Percentiles rank a stretch among this genome's conserved stretches.
These are phyloP conservation scores for Strigomonas culicis DNA, from an alignment of 208 protist genomes.

Conservation along the genomic window DNA sequence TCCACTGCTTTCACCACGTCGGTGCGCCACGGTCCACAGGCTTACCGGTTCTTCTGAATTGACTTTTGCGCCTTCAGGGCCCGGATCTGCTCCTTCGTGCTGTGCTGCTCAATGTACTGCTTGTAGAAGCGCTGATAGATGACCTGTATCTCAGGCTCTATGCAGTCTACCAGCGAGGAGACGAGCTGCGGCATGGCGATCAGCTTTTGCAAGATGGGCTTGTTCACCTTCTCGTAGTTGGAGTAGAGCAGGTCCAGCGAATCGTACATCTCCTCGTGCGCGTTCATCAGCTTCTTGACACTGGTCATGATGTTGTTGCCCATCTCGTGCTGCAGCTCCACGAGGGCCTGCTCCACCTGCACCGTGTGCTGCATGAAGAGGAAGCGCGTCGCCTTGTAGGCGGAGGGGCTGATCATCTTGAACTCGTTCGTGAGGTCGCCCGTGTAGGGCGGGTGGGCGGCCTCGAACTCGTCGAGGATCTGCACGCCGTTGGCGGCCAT, in stretches of 20 bases:
- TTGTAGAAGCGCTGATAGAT: slow-evolving; percentile 73
- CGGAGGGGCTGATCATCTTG: slow-evolving; percentile 39
- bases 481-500: slow-evolving; percentile 59
- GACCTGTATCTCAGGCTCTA: slow-evolving; percentile 78
- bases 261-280: slow-evolving; percentile 80
- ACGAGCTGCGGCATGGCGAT: slow-evolving; percentile 72
- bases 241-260: slow-evolving; percentile 73
- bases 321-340: slow-evolving; percentile 62
- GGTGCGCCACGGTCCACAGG: too few relatives aligned
- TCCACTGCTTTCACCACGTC: too few relatives aligned
- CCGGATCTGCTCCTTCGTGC: neutral
- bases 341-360: slow-evolving; percentile 72
- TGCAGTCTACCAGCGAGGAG: slow-evolving; percentile 59
- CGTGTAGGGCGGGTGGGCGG: slow-evolving; percentile 18
- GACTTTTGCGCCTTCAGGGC: too few relatives aligned
- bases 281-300: slow-evolving; percentile 70
- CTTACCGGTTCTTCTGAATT: neutral
- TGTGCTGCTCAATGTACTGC: slow-evolving; percentile 25
- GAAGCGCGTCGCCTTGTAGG: slow-evolving; percentile 74
- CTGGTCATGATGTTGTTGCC: slow-evolving; percentile 54
- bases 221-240: slow-evolving; percentile 55
- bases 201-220: slow-evolving; percentile 56
- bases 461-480: slow-evolving; percentile 63
- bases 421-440: slow-evolving; percentile 24
- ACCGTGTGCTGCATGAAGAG: slow-evolving; percentile 79